Conservation (phyloP, 768 basidiomycete species). For the Clavulina sp. region DNA sequence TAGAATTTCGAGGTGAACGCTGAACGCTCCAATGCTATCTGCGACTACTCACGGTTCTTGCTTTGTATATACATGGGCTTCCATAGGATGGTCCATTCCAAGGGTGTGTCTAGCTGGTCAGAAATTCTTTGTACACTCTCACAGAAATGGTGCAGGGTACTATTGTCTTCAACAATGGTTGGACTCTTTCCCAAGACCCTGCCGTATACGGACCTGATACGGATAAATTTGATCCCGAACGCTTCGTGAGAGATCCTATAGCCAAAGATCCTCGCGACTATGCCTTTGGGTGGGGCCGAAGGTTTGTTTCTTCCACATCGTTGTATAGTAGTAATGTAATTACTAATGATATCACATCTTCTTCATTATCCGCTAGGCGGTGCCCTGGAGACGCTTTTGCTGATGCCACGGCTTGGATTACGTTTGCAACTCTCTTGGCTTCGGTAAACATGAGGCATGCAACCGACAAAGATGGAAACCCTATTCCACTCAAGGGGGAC, state of each 20-base stretch:
- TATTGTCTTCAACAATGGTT: background rate
- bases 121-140: background rate
- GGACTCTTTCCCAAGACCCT: slow-evolving; percentile 2
- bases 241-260: background rate
- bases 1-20: background rate
- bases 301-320: background rate
- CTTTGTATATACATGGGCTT: background rate
- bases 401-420: too few relatives aligned
- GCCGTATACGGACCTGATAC: background rate
- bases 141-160: background rate
- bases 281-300: background rate
- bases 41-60: background rate
- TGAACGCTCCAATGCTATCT: background rate
- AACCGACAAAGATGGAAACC: too few relatives aligned
- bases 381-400: too few relatives aligned
- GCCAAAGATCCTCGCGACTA: background rate
- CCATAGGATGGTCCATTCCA: background rate
- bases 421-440: too few relatives aligned
- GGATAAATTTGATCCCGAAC: slow-evolving; percentile 6
- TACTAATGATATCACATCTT: too few relatives aligned
- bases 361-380: too few relatives aligned
- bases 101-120: background rate
- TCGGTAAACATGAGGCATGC: too few relatives aligned
- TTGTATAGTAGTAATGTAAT: too few relatives aligned
- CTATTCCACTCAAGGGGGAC: too few relatives aligned